These are phyloP conservation scores for Globisporangium cederbergense DNA, from an alignment of 352 stramenopile genomes.

Conservation along the genomic window DNA sequence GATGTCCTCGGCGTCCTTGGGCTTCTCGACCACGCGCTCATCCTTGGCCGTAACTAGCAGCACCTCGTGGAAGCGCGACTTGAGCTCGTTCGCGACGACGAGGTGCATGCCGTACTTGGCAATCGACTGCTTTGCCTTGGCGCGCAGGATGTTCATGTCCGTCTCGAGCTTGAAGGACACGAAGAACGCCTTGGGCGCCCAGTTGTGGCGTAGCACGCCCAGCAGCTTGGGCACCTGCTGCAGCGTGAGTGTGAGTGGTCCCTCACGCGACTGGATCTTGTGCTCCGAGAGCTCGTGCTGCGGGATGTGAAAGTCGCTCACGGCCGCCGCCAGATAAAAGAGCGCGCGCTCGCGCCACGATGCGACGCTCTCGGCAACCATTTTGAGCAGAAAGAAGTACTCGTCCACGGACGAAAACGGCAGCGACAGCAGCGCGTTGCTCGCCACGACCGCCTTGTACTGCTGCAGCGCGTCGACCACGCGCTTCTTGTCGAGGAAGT, in stretches of 20 bases:
- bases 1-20: slow-evolving; percentile 63
- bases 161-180: slow-evolving; percentile 99
- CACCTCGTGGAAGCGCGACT: slow-evolving; percentile 91
- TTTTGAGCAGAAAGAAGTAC: slow-evolving; percentile 93
- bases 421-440: slow-evolving; percentile 78
- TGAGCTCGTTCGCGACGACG: slow-evolving; percentile 97
- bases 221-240: slow-evolving; percentile 96
- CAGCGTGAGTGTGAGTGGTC: slow-evolving; percentile 82
- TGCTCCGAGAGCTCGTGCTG: slow-evolving; percentile 85
- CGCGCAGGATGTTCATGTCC: slow-evolving; percentile 90
- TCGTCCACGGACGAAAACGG: slow-evolving; percentile 95
- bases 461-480: slow-evolving; percentile 52
- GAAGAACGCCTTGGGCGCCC: slow-evolving; percentile 94
- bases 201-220: slow-evolving; percentile 85
- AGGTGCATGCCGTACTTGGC: slow-evolving; percentile 95
- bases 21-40: slow-evolving; percentile 47
- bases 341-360: slow-evolving; percentile 72
- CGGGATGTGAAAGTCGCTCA: slow-evolving; percentile 98
- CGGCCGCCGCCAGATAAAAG: slow-evolving; percentile 95
- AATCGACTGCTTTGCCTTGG: slow-evolving; percentile 92
- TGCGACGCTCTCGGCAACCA: slow-evolving; percentile 64
- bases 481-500: slow-evolving; percentile 35
- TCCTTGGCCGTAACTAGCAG: slow-evolving; percentile 66
- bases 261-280: slow-evolving; percentile 95
- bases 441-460: slow-evolving; percentile 33